Base-by-base conservation (phyloP, 768 basidiomycete genomes). In the Russula vinacea region DNA sequence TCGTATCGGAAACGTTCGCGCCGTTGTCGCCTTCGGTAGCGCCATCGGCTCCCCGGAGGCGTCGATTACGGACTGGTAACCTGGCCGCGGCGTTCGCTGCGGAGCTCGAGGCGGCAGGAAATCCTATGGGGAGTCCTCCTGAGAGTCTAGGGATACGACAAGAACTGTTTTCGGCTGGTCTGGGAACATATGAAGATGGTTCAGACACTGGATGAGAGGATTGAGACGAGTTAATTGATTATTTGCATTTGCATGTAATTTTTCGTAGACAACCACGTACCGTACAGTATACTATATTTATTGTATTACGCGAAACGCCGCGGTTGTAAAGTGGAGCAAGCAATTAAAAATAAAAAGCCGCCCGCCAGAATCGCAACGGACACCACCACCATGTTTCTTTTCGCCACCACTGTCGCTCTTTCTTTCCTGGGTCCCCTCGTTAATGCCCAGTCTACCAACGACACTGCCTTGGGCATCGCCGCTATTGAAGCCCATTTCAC, bases 401-500 rank as follows among this genome's bases (percentile, higher is more conserved):
- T 61, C 39, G 44, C 55, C 14, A 33, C 62, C 54, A 49, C 78
- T 42, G 29, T 71, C 71, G 65, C 73, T 61, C 71, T 76, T 65
- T 70, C 80, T 58, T 72, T 77, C 62, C 70, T 85, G 68, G 69
- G 78, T 58, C 76, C 79, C 37, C 72, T 81, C 70, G 77, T 75
- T 61, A 66, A 72, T 40, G 83, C 83, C 26, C 84, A 87, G 72
- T 68, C 72, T 22, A 42, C 11, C 47, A 61, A 74, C 61, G 76
- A 76, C 60, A 73, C 75, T 39, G 65, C 71, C 24, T 66, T 85
- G 40, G 79, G 79, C 62, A 75, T 89, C 53, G 78, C 78, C 60
- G 84, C 82, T 40, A 83, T 89, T 57, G 76, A 87, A 71, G 90
- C 89, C 24, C 85, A 91, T 73, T 88, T 92, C 73, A 74, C 69